Evolutionary conservation across 2,329 filamentous ascomycete species (phyloP), one percentile per base, ranked within the genome.

Genomic region (Diaporthe amygdali): DNA sequence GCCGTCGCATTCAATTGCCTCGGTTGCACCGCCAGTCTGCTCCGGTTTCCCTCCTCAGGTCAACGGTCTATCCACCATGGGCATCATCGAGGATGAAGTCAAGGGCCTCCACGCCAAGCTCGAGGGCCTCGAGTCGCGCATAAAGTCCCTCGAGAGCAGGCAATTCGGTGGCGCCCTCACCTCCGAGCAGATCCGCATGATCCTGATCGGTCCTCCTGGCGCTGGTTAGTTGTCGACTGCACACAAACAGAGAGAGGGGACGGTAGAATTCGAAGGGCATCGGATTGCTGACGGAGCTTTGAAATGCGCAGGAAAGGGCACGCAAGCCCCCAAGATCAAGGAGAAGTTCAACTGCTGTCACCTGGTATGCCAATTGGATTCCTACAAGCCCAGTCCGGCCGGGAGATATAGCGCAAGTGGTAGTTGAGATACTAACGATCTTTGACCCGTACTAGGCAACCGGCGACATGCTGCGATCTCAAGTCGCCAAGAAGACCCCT

Each of bases 321-420:
- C 96, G 51, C 96, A 99, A 85, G 96, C 96, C 72, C 96, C 96
- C 75, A 96, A 93, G 84, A 96, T 99, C 86, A 98, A 98, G 90
- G 96, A 98, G 81, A 97, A 94, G 87, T 99, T 95, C 87, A 94
- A 92, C 82, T 95, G 95, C 86, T 99, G 96, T 87, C 96, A 99
- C 85, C 86, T 99, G 86, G 95, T 98, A 90, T 79, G 92, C 80
- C 66, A 74, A 78, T 78, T 79, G 74, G 63, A 17, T 55, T 15
- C 17, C 20, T 20, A 5, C 7, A 2, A 12, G n/a, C 56, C 55
- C 66, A 22, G 52, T 69, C 34, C 12, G 34, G 22, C 25, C 10
- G 20, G 39, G 25, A 32, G 32, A 34, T 51, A 41, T 12, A 6
- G 34, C 10, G 9, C 30, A 27, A 27, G n/a, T 41, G 20, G 20